Conservation (phyloP, 1,284 basidiomycete species). For the Ustilago cynodontis region DNA sequence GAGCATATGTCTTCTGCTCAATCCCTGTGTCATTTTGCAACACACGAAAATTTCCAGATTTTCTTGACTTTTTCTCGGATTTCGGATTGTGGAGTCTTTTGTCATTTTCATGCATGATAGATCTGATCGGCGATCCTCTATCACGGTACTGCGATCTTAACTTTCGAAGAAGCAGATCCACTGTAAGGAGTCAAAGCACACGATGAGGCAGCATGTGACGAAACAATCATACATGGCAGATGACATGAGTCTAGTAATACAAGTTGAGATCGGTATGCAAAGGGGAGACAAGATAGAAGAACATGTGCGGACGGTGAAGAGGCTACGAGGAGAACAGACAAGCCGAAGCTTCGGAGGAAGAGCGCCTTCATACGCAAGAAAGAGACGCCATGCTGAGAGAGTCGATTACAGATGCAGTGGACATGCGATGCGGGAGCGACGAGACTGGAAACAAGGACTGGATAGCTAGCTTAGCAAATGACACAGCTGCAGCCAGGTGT, state of each 20-base stretch:
- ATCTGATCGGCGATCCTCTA: not conserved
- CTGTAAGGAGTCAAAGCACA: too few relatives aligned
- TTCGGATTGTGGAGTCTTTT: constrained; percentile 6
- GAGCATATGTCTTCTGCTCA: not conserved
- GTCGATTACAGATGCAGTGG: constrained; percentile 3
- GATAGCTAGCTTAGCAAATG: constrained; percentile 25
- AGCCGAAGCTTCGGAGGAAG: not conserved
- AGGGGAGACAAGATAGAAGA: not conserved
- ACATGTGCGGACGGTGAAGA: not conserved
- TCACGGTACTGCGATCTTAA: not conserved
- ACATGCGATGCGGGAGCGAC: not conserved
- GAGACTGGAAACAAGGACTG: not conserved
- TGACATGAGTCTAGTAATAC: constrained; percentile 5
- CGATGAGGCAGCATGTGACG: not conserved
- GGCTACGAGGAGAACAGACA: not conserved
- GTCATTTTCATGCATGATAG: not conserved
- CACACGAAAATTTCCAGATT: constrained; percentile 6
- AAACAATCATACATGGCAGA: not conserved
- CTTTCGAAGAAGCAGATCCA: not conserved
- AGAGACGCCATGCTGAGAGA: not conserved
- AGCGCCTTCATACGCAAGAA: not conserved
- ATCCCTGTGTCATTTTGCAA: not conserved
- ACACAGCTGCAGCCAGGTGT: constrained; percentile 46
- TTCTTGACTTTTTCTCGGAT: not conserved
- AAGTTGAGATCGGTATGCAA: not conserved